phyloP scores from a whole-genome alignment of 2,329 filamentous ascomycete genomes.

The Fusarium nisikadoi region DNA sequence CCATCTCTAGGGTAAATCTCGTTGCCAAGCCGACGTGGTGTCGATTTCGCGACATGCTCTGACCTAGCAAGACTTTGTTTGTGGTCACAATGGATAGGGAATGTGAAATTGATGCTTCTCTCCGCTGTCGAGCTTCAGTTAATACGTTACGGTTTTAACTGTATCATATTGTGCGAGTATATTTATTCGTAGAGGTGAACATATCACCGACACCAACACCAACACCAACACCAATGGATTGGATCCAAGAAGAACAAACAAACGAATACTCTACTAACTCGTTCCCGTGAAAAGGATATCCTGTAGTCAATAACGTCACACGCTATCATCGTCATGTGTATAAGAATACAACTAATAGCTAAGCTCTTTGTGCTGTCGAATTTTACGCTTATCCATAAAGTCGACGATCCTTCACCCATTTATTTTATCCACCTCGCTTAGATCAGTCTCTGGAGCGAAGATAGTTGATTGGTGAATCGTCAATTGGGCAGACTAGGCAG shows the following conservation, averaged over 20 bases:
- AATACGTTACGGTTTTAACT: neutral
- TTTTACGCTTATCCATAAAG: constrained; percentile 3
- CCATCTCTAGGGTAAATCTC: constrained; percentile 15
- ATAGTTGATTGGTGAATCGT: neutral
- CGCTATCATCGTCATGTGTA: neutral
- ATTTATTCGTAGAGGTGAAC: neutral
- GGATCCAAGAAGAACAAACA: neutral
- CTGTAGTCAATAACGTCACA: neutral
- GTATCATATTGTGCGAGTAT: neutral
- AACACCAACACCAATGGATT: neutral
- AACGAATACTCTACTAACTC: neutral
- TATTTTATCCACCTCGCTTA: constrained; percentile 5
- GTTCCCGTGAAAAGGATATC: too few species aligned
- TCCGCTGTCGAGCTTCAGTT: neutral
- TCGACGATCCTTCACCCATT: neutral
- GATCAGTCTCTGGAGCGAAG: neutral
- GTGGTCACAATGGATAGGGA: neutral
- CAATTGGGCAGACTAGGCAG: neutral
- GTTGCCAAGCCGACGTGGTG: neutral
- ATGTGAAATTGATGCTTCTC: neutral
- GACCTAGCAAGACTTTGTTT: neutral
- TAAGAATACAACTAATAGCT: neutral
- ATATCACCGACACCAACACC: neutral
- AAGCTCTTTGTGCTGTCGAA: neutral
- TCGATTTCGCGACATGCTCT: neutral